Evolutionary conservation across 305 asterid genomes (phyloP), one percentile per base, ranked within the genome.

Genomic region (Fraxinus sp.): DNA sequence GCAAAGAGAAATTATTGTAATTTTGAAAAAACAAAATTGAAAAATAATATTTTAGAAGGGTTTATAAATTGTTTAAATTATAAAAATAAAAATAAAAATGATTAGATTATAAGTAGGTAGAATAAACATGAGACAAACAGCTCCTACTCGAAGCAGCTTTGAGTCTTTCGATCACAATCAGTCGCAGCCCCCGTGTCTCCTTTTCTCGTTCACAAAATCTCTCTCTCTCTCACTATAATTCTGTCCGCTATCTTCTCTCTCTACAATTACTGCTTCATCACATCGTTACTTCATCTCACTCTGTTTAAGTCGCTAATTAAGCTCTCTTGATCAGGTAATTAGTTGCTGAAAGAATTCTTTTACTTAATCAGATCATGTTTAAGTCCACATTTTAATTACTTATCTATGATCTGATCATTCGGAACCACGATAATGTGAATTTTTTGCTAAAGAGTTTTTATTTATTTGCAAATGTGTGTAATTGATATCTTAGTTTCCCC

Each of bases 241-340:
- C 73, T 75, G 26, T 82, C 81, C 72, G 0, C 77, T 20, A 77
- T 79, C 82, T 3, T 52, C 10, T 28, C 75, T 80, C 20, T 68
- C 39, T 68, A 11, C 36, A 68, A 13, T 68, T 14, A 30, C 75
- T 68, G 37, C 36, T 28, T 68, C 75, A 6, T 68, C 75, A 68
- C 36, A 13, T 11, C 83, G 75, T 68, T 79, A 13, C 28, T 20
- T 68, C 9, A 57, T 35, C 59, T 14, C 52, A 57, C 46, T 76
- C 68, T 81, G 37, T 68, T 68, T 83, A 66, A 57, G 70, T 79
- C 80, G 82, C 85, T 18, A 77, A 77, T 82, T 82, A 49, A 83
- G 84, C 52, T 66, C 13, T 59, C 70, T 80, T 55, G 57, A 78
- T 79, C 87, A 77, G 89, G 87, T 86, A 82, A 64, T 74, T 33